Evolutionary conservation across 352 stramenopile species (phyloP), one percentile per base, ranked within the genome.

Genomic region (Pythium coloratum): DNA sequence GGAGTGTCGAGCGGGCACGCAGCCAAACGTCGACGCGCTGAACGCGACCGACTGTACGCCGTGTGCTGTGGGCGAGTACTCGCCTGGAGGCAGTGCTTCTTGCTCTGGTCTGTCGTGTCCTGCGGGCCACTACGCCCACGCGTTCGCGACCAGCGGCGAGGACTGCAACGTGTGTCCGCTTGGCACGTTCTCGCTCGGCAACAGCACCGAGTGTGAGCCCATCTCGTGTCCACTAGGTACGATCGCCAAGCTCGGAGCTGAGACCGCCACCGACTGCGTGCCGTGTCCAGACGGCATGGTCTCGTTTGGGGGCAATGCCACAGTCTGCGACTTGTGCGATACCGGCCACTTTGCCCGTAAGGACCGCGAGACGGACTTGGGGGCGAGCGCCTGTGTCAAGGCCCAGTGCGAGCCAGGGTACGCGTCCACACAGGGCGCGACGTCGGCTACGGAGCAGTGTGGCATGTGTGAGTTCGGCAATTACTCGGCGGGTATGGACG

Each of bases 31-130:
- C 16, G 66, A 64, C 6, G 75, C 75, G 0, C 60, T 69, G 28
- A 78, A 69, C 62, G 73, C 67, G 12, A 81, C 75, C 14, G 77
- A 85, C 65, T 85, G 77, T 65, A 54, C 49, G 24, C 55, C 65
- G 3, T 85, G 77, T 53, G 58, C 72, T 0, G 56, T 78, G 2
- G 77, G 77, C 26, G 68, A 32, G n/a, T 85, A 66, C 66, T 79
- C 70, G 4, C 44, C 66, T 3, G 77, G 77, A 3, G 72, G 72
- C 30, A 30, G 59, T 10, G 64, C 66, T 3, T 20, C 50, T 6
- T 85, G 77, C 30, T 40, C 72, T 32, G 2, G 38, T n/a, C 55
- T 80, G 14, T 53, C 66, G 18, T 85, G 77, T 16, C 53, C 55
- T 4, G 50, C 70, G 2, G 77, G 77, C 24, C 56, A 72, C 42